Evolutionary conservation across 2,329 filamentous ascomycete genomes (phyloP).

Genomic region (Bipolaris zeicola): DNA sequence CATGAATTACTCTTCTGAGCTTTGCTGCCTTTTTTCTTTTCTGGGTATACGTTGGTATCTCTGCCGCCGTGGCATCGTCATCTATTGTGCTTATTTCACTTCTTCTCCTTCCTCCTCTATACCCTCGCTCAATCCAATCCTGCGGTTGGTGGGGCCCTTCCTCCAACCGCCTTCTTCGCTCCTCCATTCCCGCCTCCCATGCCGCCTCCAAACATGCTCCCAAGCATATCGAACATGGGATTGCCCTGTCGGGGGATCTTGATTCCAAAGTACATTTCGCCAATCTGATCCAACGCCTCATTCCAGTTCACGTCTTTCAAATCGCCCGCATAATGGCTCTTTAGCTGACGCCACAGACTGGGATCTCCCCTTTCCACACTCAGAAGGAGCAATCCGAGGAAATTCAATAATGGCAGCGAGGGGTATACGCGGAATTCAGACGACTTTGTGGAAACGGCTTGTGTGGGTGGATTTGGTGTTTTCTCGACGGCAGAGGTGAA

Average conservation of each 20-base stretch:
- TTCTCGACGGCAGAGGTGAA: constrained; percentile 71
- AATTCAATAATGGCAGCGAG: constrained; percentile 91
- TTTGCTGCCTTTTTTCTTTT: background rate
- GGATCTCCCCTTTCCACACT: constrained; percentile 78
- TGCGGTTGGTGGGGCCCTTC: constrained; percentile 30
- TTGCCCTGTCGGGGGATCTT: constrained; percentile 87
- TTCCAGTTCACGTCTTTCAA: constrained; percentile 82
- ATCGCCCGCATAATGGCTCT: constrained; percentile 78
- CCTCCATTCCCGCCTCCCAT: constrained; percentile 57
- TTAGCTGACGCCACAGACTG: constrained; percentile 81
- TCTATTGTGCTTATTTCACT: constrained; percentile 1
- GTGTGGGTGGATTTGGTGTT: constrained; percentile 70
- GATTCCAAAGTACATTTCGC: constrained; percentile 96
- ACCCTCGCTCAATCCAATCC: constrained; percentile 42
- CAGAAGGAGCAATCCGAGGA: constrained; percentile 82
- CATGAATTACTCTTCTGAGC: background rate
- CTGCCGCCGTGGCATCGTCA: constrained; percentile 6
- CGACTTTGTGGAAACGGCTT: constrained; percentile 77
- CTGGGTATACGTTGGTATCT: constrained; percentile 11
- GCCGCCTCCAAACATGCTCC: constrained; percentile 84
- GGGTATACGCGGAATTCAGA: constrained; percentile 84
- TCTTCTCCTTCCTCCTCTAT: background rate
- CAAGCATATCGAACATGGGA: constrained; percentile 97
- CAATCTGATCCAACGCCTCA: constrained; percentile 80
- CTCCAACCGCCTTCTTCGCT: constrained; percentile 54